These are phyloP conservation scores for Sequoia sempervirens DNA, from an alignment of 75 land plant species.

Conservation along the genomic window DNA sequence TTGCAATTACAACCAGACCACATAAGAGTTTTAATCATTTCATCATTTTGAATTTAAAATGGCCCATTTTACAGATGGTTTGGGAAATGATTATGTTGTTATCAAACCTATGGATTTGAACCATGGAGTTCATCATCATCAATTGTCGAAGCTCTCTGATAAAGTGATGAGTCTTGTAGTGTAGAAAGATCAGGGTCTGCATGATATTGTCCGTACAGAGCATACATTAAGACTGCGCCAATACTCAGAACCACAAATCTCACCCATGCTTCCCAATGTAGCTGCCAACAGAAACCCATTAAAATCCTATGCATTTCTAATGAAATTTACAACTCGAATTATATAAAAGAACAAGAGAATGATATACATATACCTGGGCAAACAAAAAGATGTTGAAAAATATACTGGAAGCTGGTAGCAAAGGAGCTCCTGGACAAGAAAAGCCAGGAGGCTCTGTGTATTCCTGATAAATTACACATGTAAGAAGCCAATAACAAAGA, in stretches of 20 bases:
- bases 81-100: neutral
- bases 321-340: neutral
- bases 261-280: constrained; percentile 91
- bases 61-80: neutral
- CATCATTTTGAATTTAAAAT: neutral
- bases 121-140: constrained; percentile 13
- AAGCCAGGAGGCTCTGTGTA: constrained; percentile 72
- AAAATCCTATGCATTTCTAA: neutral
- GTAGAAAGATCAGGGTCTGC: constrained; percentile 38
- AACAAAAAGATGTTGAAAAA: constrained; percentile 87
- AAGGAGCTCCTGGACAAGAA: constrained; percentile 86
- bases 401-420: constrained; percentile 63
- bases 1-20: neutral
- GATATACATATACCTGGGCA: constrained; percentile 67
- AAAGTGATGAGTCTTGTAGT: constrained; percentile 22
- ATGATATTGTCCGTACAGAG: constrained; percentile 81
- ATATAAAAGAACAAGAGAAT: neutral
- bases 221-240: constrained; percentile 54
- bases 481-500: neutral
- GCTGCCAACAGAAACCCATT: constrained; percentile 40
- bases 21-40: neutral
- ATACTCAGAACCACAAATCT: constrained; percentile 66
- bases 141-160: constrained; percentile 37
- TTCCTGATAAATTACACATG: constrained; percentile 35
- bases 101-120: neutral